Evolutionary conservation across 2,329 filamentous ascomycete genomes (phyloP).

Genomic region (Purpureocillium takamizusanense): DNA sequence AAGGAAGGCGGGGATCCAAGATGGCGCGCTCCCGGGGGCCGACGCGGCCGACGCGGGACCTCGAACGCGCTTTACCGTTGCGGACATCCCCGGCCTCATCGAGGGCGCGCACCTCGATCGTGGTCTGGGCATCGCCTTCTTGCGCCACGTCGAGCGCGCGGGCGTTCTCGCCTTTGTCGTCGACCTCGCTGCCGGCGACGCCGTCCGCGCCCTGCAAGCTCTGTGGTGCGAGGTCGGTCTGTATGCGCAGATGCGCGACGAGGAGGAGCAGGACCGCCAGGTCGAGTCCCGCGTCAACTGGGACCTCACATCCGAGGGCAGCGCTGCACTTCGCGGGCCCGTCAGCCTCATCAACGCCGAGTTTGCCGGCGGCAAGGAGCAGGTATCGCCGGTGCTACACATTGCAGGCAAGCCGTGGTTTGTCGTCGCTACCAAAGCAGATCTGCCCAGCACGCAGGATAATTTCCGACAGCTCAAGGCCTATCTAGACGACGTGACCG

Average conservation of each 20-base stretch:
- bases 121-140: slow-evolving; percentile 82
- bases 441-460: slow-evolving; percentile 66
- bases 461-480: slow-evolving; percentile 63
- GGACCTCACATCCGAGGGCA: slow-evolving; percentile 46
- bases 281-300: slow-evolving; percentile 47
- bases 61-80: slow-evolving; percentile 80
- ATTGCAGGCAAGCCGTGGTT: slow-evolving; percentile 97
- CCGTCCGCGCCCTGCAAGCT: slow-evolving; percentile 66
- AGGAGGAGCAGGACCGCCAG: slow-evolving; percentile 59
- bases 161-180: slow-evolving; percentile 89
- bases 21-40: too few species aligned
- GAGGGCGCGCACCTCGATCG: slow-evolving; percentile 87
- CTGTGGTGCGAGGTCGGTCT: slow-evolving; percentile 87
- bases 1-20: slow-evolving; percentile 6
- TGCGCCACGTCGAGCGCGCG: slow-evolving; percentile 90
- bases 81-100: slow-evolving; percentile 91
- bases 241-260: slow-evolving; percentile 72
- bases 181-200: slow-evolving; percentile 72
- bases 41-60: slow-evolving; percentile 38
- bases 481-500: slow-evolving; percentile 61
- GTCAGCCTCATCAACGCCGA: slow-evolving; percentile 15
- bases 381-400: slow-evolving; percentile 37
- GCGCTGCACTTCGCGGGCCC: slow-evolving; percentile 14
- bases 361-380: slow-evolving; percentile 7
- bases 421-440: slow-evolving; percentile 88